Percentiles rank a stretch among this genome's conserved stretches.
Evolutionary conservation across 169 alveolate genomes (phyloP).

Genomic region (Cryptosporidium baileyi): DNA sequence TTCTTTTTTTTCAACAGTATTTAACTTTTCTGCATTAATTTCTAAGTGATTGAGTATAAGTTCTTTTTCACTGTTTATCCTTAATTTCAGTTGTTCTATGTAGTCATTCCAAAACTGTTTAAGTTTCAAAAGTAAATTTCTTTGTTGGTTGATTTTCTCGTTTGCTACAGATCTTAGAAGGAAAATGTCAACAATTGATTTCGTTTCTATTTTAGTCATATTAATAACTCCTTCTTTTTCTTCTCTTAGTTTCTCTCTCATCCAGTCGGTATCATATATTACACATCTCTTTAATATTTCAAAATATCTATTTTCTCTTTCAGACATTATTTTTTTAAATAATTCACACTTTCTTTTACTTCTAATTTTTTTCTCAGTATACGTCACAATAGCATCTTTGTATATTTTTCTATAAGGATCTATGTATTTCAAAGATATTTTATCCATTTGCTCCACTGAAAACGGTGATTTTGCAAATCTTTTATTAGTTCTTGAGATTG

Average conservation of each 20-base stretch:
- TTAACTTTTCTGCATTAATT: background rate
- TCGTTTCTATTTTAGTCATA: constrained; percentile 4
- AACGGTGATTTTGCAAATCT: constrained; percentile 50
- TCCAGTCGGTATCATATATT: constrained; percentile 56
- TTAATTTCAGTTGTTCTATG: background rate
- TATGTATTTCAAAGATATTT: constrained; percentile 21
- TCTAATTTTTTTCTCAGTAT: constrained; percentile 63
- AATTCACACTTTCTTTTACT: constrained; percentile 54
- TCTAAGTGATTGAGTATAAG: background rate
- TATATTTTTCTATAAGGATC: constrained; percentile 31
- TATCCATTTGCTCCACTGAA: constrained; percentile 31
- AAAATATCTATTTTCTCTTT: constrained; percentile 23
- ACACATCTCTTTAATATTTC: constrained; percentile 41
- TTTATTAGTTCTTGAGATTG: constrained; percentile 40
- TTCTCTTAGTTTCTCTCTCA: constrained; percentile 14
- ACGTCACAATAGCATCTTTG: constrained; percentile 17
- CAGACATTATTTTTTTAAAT: constrained; percentile 7
- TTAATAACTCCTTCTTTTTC: constrained; percentile 4
- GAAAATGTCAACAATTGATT: constrained; percentile 15
- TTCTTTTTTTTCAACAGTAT: background rate
- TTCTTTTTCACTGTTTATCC: background rate
- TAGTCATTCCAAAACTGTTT: constrained; percentile 46
- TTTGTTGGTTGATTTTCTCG: constrained; percentile 29
- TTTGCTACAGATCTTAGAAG: constrained; percentile 43
- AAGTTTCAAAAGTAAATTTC: constrained; percentile 15